These are phyloP conservation scores for Glycine soja DNA, from an alignment of 306 rosid species.

Conservation along the genomic window DNA sequence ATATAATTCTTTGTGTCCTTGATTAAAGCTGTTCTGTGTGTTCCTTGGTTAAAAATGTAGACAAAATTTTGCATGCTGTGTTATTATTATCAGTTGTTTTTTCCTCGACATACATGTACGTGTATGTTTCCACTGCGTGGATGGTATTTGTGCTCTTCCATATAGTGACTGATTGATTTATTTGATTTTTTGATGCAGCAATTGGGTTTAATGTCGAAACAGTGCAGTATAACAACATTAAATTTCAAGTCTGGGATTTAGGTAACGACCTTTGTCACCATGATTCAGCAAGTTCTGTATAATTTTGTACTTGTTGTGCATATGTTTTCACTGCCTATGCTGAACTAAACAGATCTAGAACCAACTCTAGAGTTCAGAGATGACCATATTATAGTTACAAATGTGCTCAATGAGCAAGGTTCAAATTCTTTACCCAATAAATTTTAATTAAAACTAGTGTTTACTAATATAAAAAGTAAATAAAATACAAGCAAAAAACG, in stretches of 20 bases:
- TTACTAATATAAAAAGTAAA: background rate
- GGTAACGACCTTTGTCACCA: slow-evolving; percentile 54
- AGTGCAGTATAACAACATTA: slow-evolving; percentile 95
- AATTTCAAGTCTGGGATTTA: slow-evolving; percentile 99
- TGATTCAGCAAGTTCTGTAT: slow-evolving; percentile 19
- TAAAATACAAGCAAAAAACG: background rate
- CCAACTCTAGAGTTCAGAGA: background rate
- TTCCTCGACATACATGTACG: too few relatives aligned
- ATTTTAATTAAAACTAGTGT: background rate
- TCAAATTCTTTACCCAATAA: background rate
- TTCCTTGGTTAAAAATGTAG: slow-evolving; percentile 4
- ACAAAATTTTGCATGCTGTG: slow-evolving; percentile 13
- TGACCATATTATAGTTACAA: background rate
- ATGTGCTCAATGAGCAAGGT: slow-evolving; percentile 8
- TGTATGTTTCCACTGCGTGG: background rate
- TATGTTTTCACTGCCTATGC: slow-evolving; percentile 5
- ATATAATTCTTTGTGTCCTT: background rate
- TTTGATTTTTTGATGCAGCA: slow-evolving; percentile 68
- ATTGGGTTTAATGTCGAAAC: slow-evolving; percentile 99
- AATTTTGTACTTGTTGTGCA: slow-evolving; percentile 1
- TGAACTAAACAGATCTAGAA: background rate
- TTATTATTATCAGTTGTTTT: background rate
- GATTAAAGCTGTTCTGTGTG: background rate
- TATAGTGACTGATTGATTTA: slow-evolving; percentile 30
- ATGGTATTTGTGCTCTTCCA: background rate